Conservation (phyloP, 495 filamentous ascomycete genomes). For the Hypoxylon lienhwacheense region DNA sequence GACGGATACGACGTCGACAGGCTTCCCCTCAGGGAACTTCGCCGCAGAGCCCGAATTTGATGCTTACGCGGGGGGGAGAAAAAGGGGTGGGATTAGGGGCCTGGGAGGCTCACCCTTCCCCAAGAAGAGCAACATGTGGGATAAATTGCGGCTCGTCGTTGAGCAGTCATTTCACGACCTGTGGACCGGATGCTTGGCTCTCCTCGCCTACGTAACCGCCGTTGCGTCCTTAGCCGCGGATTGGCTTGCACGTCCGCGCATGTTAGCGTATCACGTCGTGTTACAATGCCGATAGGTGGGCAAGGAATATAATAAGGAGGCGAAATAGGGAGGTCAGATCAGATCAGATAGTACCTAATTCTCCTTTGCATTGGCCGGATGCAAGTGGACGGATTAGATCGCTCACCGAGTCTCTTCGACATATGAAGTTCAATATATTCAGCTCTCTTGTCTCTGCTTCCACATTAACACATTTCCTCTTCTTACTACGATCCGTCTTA, state of each 20-base stretch:
- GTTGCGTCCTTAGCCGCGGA: conserved; percentile 2
- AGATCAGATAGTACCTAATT: conserved; percentile 8
- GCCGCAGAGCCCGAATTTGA: conserved; percentile 21
- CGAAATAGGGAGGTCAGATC: conserved; percentile 3
- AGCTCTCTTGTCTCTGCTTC: neutral
- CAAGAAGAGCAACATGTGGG: conserved; percentile 20
- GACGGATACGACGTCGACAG: conserved; percentile 32
- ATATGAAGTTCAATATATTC: conserved; percentile 11
- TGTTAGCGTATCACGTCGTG: conserved; percentile 3
- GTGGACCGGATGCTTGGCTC: conserved; percentile 6
- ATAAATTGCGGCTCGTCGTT: conserved; percentile 32
- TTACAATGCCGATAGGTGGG: conserved; percentile 14
- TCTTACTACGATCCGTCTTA: neutral
- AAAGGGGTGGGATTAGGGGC: neutral
- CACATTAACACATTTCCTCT: neutral
- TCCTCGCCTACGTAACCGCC: conserved; percentile 15
- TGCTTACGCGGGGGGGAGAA: conserved; percentile 18
- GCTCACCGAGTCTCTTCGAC: neutral
- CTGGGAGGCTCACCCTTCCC: conserved; percentile 12
- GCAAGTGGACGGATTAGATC: conserved; percentile 29
- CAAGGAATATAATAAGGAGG: conserved; percentile 17
- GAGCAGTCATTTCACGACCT: conserved; percentile 8
- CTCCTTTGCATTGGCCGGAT: conserved; percentile 30
- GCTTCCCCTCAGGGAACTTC: conserved; percentile 28
- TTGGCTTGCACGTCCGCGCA: conserved; percentile 1